phyloP scores from a whole-genome alignment of 257 asterid species.

The Fraxinus excelsior region DNA sequence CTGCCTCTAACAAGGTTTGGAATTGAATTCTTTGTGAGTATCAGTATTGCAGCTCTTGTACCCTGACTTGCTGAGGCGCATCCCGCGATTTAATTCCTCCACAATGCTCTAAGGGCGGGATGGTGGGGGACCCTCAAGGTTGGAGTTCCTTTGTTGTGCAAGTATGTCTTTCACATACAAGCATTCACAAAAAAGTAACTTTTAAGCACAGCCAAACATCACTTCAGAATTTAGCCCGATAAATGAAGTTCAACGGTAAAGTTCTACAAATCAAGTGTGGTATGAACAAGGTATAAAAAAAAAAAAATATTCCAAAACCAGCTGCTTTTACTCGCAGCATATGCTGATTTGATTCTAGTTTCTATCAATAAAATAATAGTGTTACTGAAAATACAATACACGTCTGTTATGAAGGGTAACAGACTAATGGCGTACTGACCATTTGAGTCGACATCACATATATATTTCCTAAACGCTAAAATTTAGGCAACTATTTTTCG shows the following conservation, averaged over 20 bases:
- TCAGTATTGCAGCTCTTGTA: no score
- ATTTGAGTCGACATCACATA: background rate
- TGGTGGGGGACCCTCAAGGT: no score
- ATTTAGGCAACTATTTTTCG: background rate
- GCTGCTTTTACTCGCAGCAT: slow-evolving; percentile 8
- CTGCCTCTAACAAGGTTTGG: no score
- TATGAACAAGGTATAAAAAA: background rate
- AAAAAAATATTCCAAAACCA: slow-evolving; percentile 1
- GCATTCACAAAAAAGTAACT: no score
- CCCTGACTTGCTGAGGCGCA: no score
- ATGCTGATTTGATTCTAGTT: slow-evolving; percentile 14
- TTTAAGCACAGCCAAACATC: background rate
- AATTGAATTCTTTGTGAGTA: no score
- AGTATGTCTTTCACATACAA: no score
- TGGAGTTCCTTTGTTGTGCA: no score
- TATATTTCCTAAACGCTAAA: slow-evolving; percentile 23
- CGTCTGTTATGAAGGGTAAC: background rate
- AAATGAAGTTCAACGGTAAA: background rate
- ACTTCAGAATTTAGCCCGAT: background rate
- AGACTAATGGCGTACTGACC: background rate
- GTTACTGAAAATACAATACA: slow-evolving; percentile 17
- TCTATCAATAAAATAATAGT: slow-evolving; percentile 2
- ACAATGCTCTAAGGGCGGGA: no score
- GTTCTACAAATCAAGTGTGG: background rate
- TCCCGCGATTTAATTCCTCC: no score